phyloP scores from a whole-genome alignment of 768 basidiomycete species.

The Mycena chlorophos region DNA sequence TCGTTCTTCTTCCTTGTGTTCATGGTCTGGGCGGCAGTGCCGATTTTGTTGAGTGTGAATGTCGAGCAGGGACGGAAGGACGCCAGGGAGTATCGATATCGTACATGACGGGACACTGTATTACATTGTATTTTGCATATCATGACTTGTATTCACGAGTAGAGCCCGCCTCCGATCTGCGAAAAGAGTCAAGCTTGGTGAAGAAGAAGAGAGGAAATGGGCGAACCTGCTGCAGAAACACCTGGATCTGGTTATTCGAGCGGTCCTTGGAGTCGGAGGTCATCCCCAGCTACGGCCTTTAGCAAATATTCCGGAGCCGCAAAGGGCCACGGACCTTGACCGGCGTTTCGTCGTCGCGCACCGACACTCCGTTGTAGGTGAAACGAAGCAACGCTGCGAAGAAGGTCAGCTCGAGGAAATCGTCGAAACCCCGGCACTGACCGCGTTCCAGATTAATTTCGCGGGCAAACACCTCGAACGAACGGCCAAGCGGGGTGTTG shows the following conservation, averaged over 20 bases:
- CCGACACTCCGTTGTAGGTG: neutral
- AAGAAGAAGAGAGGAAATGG: neutral
- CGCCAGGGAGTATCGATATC: conserved; percentile 42
- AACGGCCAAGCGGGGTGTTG: neutral
- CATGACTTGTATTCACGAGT: too few relatives aligned
- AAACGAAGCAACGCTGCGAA: conserved; percentile 5
- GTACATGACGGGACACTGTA: neutral
- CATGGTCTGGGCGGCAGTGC: conserved; percentile 82
- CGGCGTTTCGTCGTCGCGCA: conserved; percentile 6
- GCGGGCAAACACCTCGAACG: neutral
- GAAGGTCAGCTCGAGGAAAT: neutral
- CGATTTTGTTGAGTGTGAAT: conserved; percentile 70
- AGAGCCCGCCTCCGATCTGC: neutral
- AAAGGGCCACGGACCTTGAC: neutral
- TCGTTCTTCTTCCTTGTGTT: conserved; percentile 84
- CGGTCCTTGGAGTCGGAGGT: neutral
- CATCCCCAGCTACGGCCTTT: conserved; percentile 5
- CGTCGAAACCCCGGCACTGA: neutral
- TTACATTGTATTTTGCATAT: neutral
- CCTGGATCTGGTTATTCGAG: neutral
- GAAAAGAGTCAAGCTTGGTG: neutral
- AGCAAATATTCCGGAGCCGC: neutral
- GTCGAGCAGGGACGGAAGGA: conserved; percentile 62
- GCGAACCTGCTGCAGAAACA: neutral
- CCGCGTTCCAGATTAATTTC: neutral